Evolutionary conservation across 495 filamentous ascomycete genomes (phyloP).

Genomic region (Thermothielavioides terrestris): DNA sequence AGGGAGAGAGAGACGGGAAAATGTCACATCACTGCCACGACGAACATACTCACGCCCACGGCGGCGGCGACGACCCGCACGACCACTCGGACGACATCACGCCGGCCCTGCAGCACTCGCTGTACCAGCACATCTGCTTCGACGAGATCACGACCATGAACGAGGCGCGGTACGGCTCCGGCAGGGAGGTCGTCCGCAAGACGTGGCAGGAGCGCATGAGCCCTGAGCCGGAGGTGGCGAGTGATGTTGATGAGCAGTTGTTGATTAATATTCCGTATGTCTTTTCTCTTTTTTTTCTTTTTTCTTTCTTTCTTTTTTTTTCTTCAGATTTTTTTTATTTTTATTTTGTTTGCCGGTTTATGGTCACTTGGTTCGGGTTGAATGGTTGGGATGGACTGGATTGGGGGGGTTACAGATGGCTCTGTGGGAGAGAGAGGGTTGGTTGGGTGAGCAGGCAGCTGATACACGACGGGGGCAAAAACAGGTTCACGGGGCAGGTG

Average conservation of each 20-base stretch:
- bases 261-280: constrained; percentile 84
- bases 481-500: constrained; percentile 85
- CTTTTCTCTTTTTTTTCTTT: constrained; percentile 8
- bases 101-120: constrained; percentile 74
- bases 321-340: constrained; percentile 4
- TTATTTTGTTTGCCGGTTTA: neutral
- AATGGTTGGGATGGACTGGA: neutral
- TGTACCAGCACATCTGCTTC: constrained; percentile 89
- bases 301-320: neutral
- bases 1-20: neutral
- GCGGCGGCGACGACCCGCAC: constrained; percentile 36
- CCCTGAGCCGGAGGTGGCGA: constrained; percentile 63
- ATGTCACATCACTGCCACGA: constrained; percentile 43
- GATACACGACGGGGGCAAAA: no score
- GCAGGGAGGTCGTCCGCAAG: constrained; percentile 73
- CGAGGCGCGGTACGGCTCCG: constrained; percentile 59
- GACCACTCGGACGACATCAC: constrained; percentile 87
- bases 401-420: neutral
- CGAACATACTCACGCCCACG: constrained; percentile 32
- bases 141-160: constrained; percentile 78
- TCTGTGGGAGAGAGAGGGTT: neutral
- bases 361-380: neutral
- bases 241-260: constrained; percentile 88
- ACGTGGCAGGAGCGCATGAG: constrained; percentile 75
- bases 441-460: neutral